Evolutionary conservation across 2,329 filamentous ascomycete genomes (phyloP).

Genomic region (Sporothrix protearum): DNA sequence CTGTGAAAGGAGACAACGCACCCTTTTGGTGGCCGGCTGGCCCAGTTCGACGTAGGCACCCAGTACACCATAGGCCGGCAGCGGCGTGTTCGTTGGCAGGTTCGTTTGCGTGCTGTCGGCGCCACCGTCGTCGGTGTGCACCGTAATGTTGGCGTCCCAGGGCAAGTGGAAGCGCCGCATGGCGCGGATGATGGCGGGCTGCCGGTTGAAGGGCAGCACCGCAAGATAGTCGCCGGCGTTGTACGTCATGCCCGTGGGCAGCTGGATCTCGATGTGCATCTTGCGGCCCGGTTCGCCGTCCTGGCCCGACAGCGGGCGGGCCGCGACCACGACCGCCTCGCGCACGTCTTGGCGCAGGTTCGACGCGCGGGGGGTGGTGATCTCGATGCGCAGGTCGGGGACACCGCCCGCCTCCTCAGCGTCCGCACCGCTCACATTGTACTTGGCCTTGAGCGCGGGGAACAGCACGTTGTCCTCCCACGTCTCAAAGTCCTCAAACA

Average conservation of each 20-base stretch:
- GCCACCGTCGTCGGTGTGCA: constrained; percentile 52
- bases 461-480: constrained; percentile 60
- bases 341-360: constrained; percentile 43
- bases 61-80: constrained; percentile 62
- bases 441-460: constrained; percentile 41
- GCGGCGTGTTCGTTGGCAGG: constrained; percentile 52
- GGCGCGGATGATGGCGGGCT: constrained; percentile 57
- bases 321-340: constrained; percentile 54
- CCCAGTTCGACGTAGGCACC: constrained; percentile 68
- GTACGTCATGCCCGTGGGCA: constrained; percentile 65
- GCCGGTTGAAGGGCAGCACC: constrained; percentile 66
- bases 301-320: constrained; percentile 45
- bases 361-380: constrained; percentile 44
- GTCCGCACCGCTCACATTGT: constrained; percentile 39
- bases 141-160: constrained; percentile 63
- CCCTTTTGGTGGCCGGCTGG: constrained; percentile 54
- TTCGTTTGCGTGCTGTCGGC: constrained; percentile 41
- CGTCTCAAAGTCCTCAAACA: constrained; percentile 63
- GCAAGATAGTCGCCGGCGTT: constrained; percentile 72
- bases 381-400: constrained; percentile 42
- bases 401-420: not conserved
- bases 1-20: no score
- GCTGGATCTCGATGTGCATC: constrained; percentile 61
- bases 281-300: constrained; percentile 45
- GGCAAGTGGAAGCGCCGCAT: constrained; percentile 62